Evolutionary conservation across 345 rosid genomes (phyloP).

Genomic region (Cochlearia excelsa): DNA sequence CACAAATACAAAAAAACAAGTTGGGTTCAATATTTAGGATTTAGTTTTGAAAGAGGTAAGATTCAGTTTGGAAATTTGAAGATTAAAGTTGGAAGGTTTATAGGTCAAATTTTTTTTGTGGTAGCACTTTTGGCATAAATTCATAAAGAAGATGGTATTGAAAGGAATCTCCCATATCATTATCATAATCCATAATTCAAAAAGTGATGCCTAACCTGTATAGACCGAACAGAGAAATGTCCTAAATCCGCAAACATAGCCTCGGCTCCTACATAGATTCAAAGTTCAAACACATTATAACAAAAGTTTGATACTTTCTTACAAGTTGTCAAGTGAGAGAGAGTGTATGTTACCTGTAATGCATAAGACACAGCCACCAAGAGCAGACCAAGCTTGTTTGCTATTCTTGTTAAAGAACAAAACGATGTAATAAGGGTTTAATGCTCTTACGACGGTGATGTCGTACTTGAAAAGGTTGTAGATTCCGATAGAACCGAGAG

Average conservation of each 20-base stretch:
- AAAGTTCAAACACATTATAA: constrained; percentile 6
- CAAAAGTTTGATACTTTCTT: neutral
- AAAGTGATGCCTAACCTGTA: constrained; percentile 53
- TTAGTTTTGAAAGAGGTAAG: too few species aligned
- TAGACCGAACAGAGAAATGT: constrained; percentile 84
- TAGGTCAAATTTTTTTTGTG: too few species aligned
- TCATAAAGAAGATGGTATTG: too few species aligned
- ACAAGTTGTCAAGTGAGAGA: constrained; percentile 10
- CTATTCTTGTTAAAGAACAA: constrained; percentile 81
- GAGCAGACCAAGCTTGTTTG: constrained; percentile 78
- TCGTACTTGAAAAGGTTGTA: constrained; percentile 68
- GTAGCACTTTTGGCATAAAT: too few species aligned
- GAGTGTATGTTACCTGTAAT: constrained; percentile 59
- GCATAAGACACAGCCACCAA: constrained; percentile 94
- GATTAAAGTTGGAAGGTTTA: too few species aligned
- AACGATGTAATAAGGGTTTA: constrained; percentile 78
- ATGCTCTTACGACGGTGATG: constrained; percentile 64
- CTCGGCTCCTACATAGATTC: constrained; percentile 70
- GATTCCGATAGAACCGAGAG: constrained; percentile 76
- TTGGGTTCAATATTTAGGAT: too few species aligned
- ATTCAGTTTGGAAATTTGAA: too few species aligned
- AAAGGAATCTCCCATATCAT: too few species aligned
- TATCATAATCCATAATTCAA: neutral
- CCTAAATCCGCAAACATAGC: constrained; percentile 99
- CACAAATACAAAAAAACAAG: too few species aligned